Percentiles rank a stretch among this genome's conserved stretches.
Conservation (phyloP, 345 rosid species). For the Hypericum perforatum region DNA sequence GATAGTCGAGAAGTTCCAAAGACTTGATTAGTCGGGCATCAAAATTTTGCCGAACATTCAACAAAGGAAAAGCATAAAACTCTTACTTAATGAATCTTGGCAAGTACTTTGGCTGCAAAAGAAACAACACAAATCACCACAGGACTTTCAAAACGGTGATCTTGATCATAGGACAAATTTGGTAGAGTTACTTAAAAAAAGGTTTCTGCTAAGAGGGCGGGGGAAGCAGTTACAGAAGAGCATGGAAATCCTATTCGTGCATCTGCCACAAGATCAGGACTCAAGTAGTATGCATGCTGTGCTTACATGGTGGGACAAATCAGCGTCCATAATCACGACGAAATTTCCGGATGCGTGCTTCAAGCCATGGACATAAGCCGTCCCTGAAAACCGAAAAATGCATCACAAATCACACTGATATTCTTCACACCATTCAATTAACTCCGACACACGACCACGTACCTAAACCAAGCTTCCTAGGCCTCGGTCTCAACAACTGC, state of each 20-base stretch:
- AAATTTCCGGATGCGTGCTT: slow-evolving; percentile 89
- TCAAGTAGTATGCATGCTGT: no score
- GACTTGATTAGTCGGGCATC: slow-evolving; percentile 10
- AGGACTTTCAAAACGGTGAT: neutral
- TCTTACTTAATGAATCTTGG: slow-evolving; percentile 89
- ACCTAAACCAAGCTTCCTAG: slow-evolving; percentile 92
- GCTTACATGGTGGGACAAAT: slow-evolving; percentile 96
- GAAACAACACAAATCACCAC: slow-evolving; percentile 8
- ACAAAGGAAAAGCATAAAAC: neutral
- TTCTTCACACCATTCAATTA: neutral
- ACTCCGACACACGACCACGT: slow-evolving; percentile 9
- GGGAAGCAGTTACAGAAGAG: no score
- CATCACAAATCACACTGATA: slow-evolving; percentile 7
- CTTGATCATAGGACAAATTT: neutral
- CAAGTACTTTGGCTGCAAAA: slow-evolving; percentile 89
- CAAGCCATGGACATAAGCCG: slow-evolving; percentile 85
- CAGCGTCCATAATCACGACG: slow-evolving; percentile 97
- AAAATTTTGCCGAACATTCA: neutral
- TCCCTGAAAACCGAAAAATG: slow-evolving; percentile 40
- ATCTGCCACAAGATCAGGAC: no score
- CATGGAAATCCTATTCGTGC: no score
- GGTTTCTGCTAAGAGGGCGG: no score
- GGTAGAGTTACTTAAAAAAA: no score
- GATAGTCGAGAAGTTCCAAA: slow-evolving; percentile 6
- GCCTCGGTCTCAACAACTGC: slow-evolving; percentile 80